Percentiles rank a stretch among this genome's conserved stretches.
phyloP scores from a whole-genome alignment of 164 flowering plant species.

The Echeveria elegans region DNA sequence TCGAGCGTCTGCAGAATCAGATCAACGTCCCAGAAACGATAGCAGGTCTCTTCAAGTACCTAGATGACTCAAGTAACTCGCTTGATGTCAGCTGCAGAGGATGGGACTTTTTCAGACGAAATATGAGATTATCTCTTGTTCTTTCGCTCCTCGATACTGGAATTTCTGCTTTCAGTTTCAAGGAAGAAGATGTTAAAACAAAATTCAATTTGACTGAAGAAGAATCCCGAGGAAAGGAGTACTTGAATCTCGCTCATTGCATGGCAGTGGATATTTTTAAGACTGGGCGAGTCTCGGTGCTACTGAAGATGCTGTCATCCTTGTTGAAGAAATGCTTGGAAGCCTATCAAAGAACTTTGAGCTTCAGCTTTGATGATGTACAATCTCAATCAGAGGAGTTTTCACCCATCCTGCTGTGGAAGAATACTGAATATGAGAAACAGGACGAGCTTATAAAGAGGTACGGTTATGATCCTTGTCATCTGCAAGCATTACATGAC shows the following conservation, averaged over 20 bases:
- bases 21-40: conserved; percentile 26
- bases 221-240: conserved; percentile 17
- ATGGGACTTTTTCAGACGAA: conserved; percentile 72
- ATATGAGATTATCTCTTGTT: conserved; percentile 64
- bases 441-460: conserved; percentile 50
- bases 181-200: conserved; percentile 28
- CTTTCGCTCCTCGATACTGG: conserved; percentile 54
- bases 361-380: conserved; percentile 28
- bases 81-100: conserved; percentile 30
- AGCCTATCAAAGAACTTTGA: conserved; percentile 51
- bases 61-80: conserved; percentile 21
- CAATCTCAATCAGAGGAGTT: conserved; percentile 16
- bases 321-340: conserved; percentile 42
- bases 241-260: background rate
- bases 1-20: conserved; percentile 14
- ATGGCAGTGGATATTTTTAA: background rate
- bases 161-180: conserved; percentile 25
- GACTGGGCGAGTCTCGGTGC: conserved; percentile 23
- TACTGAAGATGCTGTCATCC: conserved; percentile 45
- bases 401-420: conserved; percentile 57
- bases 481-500: conserved; percentile 38
- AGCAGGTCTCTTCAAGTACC: conserved; percentile 34
- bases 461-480: conserved; percentile 21
- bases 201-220: conserved; percentile 22
- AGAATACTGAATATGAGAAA: conserved; percentile 49